Evolutionary conservation across 257 asterid genomes (phyloP).

Genomic region (Solanum chmielewskii): DNA sequence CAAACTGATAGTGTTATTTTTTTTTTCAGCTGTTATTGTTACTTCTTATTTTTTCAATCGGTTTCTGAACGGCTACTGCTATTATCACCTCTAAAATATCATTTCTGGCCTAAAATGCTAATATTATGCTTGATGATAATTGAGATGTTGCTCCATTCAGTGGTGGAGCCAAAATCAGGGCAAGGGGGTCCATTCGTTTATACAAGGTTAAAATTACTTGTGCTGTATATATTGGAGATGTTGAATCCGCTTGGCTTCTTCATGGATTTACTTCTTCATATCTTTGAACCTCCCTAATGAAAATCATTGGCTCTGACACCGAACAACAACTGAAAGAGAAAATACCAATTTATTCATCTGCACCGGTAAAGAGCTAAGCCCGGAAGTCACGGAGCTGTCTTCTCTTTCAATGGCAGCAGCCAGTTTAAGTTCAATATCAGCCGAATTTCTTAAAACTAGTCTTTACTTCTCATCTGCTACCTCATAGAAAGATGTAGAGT

Average conservation of each 20-base stretch:
- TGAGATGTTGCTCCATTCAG: not conserved
- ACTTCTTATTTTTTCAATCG: not conserved
- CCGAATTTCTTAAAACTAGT: too few species aligned
- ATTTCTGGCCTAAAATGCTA: not conserved
- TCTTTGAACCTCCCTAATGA: not conserved
- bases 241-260: not conserved
- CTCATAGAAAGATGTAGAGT: too few species aligned
- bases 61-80: not conserved
- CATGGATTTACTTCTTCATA: not conserved
- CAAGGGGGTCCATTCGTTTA: not conserved
- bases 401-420: too few species aligned
- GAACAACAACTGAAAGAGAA: too few species aligned
- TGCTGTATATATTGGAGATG: not conserved
- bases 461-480: too few species aligned
- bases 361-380: too few species aligned
- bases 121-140: not conserved
- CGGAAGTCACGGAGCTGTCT: too few species aligned
- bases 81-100: not conserved
- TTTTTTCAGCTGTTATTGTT: not conserved
- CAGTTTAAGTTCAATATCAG: too few species aligned
- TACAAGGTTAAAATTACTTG: not conserved
- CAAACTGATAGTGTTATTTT: not conserved
- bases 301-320: not conserved
- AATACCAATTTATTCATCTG: too few species aligned
- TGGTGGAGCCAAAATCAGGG: not conserved